Evolutionary conservation across 2,329 filamentous ascomycete genomes (phyloP).

Genomic region (Microdochium bolleyi): DNA sequence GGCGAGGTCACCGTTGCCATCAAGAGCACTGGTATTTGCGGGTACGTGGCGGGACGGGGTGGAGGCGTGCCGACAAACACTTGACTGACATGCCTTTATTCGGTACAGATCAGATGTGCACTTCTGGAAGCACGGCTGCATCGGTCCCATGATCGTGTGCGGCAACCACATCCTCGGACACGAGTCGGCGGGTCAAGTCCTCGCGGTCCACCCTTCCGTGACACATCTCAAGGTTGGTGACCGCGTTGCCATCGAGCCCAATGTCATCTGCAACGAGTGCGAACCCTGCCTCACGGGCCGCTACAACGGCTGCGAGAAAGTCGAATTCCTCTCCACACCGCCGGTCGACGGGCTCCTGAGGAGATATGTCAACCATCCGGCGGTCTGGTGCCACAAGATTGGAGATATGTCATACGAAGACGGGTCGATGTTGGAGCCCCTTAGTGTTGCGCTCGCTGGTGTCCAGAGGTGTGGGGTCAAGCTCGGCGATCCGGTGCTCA

Average conservation of each 20-base stretch:
- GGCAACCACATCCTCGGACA: conserved; percentile 89
- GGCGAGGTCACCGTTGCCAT: conserved; percentile 85
- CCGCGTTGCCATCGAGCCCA: conserved; percentile 88
- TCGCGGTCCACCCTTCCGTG: conserved; percentile 77
- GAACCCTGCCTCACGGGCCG: conserved; percentile 85
- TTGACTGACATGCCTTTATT: conserved; percentile 6
- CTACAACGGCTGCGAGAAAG: conserved; percentile 88
- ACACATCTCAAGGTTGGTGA: conserved; percentile 74
- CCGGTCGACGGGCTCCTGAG: conserved; percentile 81
- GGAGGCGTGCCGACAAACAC: not conserved
- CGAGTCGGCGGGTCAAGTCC: conserved; percentile 79
- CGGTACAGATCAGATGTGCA: conserved; percentile 74
- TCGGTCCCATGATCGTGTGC: conserved; percentile 90
- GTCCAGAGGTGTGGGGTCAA: conserved; percentile 75
- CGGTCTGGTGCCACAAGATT: conserved; percentile 94
- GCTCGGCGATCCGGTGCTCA: conserved; percentile 78
- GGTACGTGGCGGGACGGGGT: conserved; percentile 40
- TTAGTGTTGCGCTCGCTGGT: conserved; percentile 81
- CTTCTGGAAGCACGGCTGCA: conserved; percentile 94
- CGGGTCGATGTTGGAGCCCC: conserved; percentile 82
- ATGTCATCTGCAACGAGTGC: conserved; percentile 85
- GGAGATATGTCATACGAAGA: conserved; percentile 87
- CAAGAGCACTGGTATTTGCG: conserved; percentile 94
- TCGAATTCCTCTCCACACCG: conserved; percentile 84
- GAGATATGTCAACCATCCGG: conserved; percentile 91